Base-by-base conservation (phyloP, 2,329 filamentous ascomycete species). In the Samsoniella hepiali region DNA sequence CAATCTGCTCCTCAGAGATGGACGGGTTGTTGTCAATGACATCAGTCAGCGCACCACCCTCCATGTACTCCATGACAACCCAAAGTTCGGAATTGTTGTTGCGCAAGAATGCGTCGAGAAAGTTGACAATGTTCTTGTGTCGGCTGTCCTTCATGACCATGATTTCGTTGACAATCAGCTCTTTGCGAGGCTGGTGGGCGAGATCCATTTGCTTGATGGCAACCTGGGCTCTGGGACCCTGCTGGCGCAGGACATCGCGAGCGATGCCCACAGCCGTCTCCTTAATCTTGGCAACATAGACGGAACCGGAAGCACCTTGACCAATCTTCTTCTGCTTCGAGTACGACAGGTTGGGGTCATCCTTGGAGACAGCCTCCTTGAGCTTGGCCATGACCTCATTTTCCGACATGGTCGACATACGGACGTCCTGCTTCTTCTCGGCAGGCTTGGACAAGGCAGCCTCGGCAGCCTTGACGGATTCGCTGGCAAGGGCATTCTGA, bases 1-100 rank as follows among this genome's bases (percentile, higher is more conserved):
- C 92, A 72, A 99, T 99, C 76, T 99, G 95, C 74, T 97, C 92
- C 76, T 99, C 95, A 5, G 90, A 92, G 70, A 99, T 97, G 63
- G 88, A 87, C 2, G 90, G 86, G 77, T 98, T 99, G 79, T 98
- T 97, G 78, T 99, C 95, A 77, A 99, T 99, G 65, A 99, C 93
- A 81, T 99, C 95, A 1, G 95, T 99, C 75, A 99, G 80, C 66
- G 95, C 91, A 79, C 95, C 95, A 71, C 95, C 95, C 79, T 99
- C 95, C 95, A 99, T 99, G 72, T 93, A 99, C 79, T 99, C 95
- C 95, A 99, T 97, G 59, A 99, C 94, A 11, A 99, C 93, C 95
- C 95, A 99, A n/a, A 99, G 84, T 76, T 99, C 95, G 62, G 91
- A 86, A 71, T 91, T 93, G 76, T 95, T 94, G 76, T 97, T 96